These are phyloP conservation scores for Neurospora sp. DNA, from an alignment of 495 filamentous ascomycete species.

Conservation along the genomic window DNA sequence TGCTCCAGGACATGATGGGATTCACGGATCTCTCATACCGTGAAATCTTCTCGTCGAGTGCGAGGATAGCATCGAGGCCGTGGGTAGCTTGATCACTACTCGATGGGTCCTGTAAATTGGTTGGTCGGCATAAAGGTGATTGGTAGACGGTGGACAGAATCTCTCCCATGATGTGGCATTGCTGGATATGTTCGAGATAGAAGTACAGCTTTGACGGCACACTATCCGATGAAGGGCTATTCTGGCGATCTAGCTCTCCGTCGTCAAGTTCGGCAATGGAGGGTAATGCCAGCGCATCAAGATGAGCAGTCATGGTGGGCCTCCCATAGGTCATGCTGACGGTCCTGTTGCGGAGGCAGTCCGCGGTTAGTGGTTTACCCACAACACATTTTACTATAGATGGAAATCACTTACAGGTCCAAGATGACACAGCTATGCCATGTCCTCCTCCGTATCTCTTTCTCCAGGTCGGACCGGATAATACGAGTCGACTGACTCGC, in stretches of 20 bases:
- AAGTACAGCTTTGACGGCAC: slow-evolving; percentile 21
- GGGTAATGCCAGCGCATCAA: slow-evolving; percentile 25
- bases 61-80: slow-evolving; percentile 30
- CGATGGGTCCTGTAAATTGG: not conserved
- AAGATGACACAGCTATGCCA: slow-evolving; percentile 42
- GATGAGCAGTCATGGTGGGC: slow-evolving; percentile 35
- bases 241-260: slow-evolving; percentile 1
- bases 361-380: not conserved
- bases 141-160: slow-evolving; percentile 37
- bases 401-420: slow-evolving; percentile 28
- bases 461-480: slow-evolving; percentile 24
- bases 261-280: slow-evolving; percentile 7
- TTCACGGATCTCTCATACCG: slow-evolving; percentile 27
- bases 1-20: slow-evolving; percentile 29
- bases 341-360: slow-evolving; percentile 18
- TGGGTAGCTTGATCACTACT: slow-evolving; percentile 8
- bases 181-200: slow-evolving; percentile 31
- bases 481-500: slow-evolving; percentile 12
- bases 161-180: slow-evolving; percentile 33
- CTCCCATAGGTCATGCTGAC: slow-evolving; percentile 41
- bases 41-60: slow-evolving; percentile 30
- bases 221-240: not conserved
- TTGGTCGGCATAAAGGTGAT: slow-evolving; percentile 21
- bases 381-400: not conserved
- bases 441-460: slow-evolving; percentile 33